Base-by-base conservation (phyloP, 495 filamentous ascomycete species). In the Trichoderma virens region DNA sequence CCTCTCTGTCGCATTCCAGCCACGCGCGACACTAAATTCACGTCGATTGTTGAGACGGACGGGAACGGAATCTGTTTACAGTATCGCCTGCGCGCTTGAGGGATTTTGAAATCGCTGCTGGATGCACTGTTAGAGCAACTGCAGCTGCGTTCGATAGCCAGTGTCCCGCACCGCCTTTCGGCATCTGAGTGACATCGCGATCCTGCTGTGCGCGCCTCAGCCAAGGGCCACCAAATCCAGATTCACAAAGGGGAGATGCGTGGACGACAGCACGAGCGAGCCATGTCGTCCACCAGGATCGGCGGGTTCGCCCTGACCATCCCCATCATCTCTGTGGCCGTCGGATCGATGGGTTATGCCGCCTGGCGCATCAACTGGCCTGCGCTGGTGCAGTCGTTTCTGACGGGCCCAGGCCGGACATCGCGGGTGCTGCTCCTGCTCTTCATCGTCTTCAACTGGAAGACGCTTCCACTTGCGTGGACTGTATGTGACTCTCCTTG, bases 391-490 rank as follows among this genome's bases (percentile, higher is more conserved):
- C 64, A 67, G 51, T 66, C 74, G n/a, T 81, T 78, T 66, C 71
- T 83, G 67, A 81, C 76, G 0, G 82, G 80, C 0, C 81, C 82
- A 0, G 80, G 80, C 1, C 75, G 77, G 38, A 79, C 73, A 0
- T 78, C 74, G 30, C 74, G 82, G 2, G 76, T 82, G 54, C 60
- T 85, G 11, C 76, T 80, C 27, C 62, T 87, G 5, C 20, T 84
- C 5, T 75, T 89, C 20, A 74, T 84, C 5, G 68, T 87, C 1
- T 66, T 79, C 13, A 90, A 91, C 70, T 76, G 86, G 78, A 92
- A 93, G 80, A 88, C 79, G 65, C 59, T 90, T n/a, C 90, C 90
- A 0, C 73, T 87, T n/a, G 80, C 83, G 14, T 93, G 90, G 90
- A 88, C 90, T 70, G 88, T 90, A 78, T 41, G 85, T 75, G 39